Percentiles rank a stretch among this genome's conserved stretches.
phyloP scores from a whole-genome alignment of 208 protist genomes.

The Leishmania aethiopica region DNA sequence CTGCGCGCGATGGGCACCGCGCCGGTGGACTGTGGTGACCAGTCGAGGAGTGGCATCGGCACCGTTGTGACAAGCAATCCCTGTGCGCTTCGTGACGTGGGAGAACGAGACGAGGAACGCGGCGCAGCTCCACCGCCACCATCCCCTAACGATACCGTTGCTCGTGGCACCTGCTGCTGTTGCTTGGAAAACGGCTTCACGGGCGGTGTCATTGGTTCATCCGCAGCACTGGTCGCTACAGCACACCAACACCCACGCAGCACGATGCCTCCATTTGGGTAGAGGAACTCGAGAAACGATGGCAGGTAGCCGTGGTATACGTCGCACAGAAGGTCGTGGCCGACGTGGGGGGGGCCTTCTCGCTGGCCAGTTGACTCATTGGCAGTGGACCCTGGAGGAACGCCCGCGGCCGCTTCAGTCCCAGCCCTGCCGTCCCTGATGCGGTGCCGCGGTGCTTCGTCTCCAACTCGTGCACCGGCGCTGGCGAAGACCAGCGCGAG shows the following conservation, averaged over 20 bases:
- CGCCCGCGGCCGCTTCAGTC: not conserved
- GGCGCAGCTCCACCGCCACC: not conserved
- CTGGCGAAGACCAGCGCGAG: conserved; percentile 12
- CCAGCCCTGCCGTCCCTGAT: not conserved
- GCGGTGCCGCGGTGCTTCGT: conserved; percentile 1
- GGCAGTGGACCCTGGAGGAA: not conserved
- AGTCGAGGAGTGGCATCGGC: not conserved
- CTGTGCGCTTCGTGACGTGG: not conserved
- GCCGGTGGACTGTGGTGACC: not conserved
- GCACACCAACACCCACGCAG: conserved; percentile 47
- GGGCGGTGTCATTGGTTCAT: not conserved
- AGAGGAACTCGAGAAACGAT: conserved; percentile 38
- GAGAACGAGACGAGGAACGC: not conserved
- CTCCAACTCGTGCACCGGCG: not conserved
- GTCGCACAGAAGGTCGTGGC: conserved; percentile 35
- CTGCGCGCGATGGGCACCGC: not conserved
- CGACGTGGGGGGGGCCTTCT: not conserved
- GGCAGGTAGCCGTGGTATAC: conserved; percentile 57
- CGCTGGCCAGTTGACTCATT: not conserved
- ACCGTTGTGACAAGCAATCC: not conserved
- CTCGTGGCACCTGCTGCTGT: not conserved
- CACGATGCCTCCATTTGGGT: conserved; percentile 43
- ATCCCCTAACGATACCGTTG: not conserved
- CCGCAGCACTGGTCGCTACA: not conserved
- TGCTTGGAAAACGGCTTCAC: not conserved